phyloP scores from a whole-genome alignment of 352 stramenopile species.

The Pythium diclinum region DNA sequence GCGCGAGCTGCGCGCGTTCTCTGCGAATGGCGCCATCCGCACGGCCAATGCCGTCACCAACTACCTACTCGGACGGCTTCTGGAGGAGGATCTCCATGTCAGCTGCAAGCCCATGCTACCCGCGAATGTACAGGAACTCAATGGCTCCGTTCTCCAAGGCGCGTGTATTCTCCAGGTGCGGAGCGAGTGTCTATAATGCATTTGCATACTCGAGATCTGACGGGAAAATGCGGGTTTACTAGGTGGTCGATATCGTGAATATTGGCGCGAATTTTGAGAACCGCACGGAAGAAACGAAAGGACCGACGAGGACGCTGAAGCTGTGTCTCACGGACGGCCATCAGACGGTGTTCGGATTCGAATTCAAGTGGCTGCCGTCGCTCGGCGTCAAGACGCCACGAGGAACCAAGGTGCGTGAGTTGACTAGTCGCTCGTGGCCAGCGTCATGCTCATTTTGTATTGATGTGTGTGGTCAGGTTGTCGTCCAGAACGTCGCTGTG shows the following conservation, averaged over 20 bases:
- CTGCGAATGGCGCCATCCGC: slow-evolving; percentile 13
- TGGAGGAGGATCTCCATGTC: slow-evolving; percentile 63
- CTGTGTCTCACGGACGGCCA: slow-evolving; percentile 78
- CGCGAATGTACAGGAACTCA: slow-evolving; percentile 37
- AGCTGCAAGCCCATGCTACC: slow-evolving; percentile 66
- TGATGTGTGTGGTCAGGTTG: slow-evolving; percentile 30
- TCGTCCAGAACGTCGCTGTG: slow-evolving; percentile 60
- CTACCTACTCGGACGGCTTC: slow-evolving; percentile 50
- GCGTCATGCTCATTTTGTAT: not conserved
- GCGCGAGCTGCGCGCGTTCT: slow-evolving; percentile 29
- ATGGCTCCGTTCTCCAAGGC: slow-evolving; percentile 56
- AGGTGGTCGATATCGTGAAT: slow-evolving; percentile 81
- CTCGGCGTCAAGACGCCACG: slow-evolving; percentile 53
- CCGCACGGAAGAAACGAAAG: slow-evolving; percentile 59
- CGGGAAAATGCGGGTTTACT: not conserved
- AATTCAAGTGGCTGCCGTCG: slow-evolving; percentile 52
- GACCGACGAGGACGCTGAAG: slow-evolving; percentile 71
- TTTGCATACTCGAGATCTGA: not conserved
- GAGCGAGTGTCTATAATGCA: not conserved
- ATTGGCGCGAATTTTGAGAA: slow-evolving; percentile 74
- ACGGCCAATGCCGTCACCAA: slow-evolving; percentile 13
- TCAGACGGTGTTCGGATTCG: slow-evolving; percentile 73
- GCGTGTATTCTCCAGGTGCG: slow-evolving; percentile 71
- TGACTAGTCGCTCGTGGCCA: not conserved
- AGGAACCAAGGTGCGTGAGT: slow-evolving; percentile 48